Base-by-base conservation (phyloP, 306 rosid species). In the Boehmeria nivea region DNA sequence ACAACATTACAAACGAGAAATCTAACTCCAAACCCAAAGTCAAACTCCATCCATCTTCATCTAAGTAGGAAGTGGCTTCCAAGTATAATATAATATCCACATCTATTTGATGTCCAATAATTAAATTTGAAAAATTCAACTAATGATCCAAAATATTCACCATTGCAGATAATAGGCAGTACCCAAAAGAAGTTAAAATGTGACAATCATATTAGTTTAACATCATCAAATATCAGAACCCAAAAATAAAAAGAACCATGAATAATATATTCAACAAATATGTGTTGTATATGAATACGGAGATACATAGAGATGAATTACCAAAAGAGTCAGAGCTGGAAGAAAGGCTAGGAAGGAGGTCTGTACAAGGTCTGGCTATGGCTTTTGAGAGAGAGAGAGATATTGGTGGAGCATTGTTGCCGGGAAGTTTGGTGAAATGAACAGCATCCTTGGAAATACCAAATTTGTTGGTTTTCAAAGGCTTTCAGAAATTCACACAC, bases 371-470 rank as follows among this genome's bases (percentile, higher is more conserved):
- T 8, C 27, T 26, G 25, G 14, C 8, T 16, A 43, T 59, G 27
- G 26, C 18, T 55, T 23, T 14, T 27, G 16, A 1, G 11, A 17
- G 39, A 44, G 42, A 43, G 4, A 27, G 33, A 21, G 6, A 12
- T 15, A 14, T 38, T 34, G 33, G 12, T 39, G 42, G 31, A 40
- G 24, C 59, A 54, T 31, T 54, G 43, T 54, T 54, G 43, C 38
- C 51, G 64, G 53, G 64, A 44, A 21, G 16, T 59, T 59, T 28
- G 64, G 64, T 45, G 31, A 40, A 26, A 40, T 18, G 7, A 52
- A 52, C 17, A n/a, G 24, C 5, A 4, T 48, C 16, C 3, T 48
- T 58, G 63, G n/a, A 43, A 57, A 24, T 39, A 46, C 50, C 62
- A 57, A 15, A 23, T 22, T 22, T 21, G 63, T 26, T 51, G 3